Conservation (phyloP, 139 green algal genomes). For the Marvania coccoides region DNA sequence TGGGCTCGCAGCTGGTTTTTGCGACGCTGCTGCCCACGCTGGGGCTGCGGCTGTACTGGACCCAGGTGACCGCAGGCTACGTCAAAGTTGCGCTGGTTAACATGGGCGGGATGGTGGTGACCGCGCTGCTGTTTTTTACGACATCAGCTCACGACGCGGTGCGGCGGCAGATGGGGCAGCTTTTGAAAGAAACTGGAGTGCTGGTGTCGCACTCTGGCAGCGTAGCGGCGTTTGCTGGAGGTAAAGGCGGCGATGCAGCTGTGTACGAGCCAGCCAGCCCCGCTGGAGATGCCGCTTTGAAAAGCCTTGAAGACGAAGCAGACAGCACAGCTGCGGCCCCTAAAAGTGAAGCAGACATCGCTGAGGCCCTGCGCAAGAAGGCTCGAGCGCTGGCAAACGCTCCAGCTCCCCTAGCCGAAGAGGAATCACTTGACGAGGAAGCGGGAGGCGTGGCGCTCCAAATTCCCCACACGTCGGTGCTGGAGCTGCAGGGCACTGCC, state of each 20-base stretch:
- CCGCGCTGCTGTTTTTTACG: not conserved
- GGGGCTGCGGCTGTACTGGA: constrained; percentile 8
- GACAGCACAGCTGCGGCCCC: not conserved
- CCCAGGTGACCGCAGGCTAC: constrained; percentile 6
- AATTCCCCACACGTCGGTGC: not conserved
- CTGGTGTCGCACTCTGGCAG: not conserved
- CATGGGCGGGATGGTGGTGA: not conserved
- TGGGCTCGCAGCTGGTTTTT: constrained; percentile 15
- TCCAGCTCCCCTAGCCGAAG: too few species aligned
- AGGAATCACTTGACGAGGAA: too few species aligned
- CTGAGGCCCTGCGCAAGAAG: not conserved
- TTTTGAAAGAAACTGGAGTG: not conserved
- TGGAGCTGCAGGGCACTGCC: not conserved
- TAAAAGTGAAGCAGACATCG: not conserved
- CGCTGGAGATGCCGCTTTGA: not conserved
- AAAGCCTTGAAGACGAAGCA: not conserved
- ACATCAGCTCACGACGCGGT: constrained; percentile 9
- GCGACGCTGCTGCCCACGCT: constrained; percentile 4
- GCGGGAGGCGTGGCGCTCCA: not conserved
- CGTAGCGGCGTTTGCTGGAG: not conserved
- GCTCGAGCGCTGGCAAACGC: not conserved
- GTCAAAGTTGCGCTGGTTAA: constrained; percentile 16
- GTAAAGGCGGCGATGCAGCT: not conserved
- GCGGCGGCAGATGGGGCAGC: not conserved
- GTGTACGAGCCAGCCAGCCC: not conserved